Conservation (phyloP, 805 yeast genomes). For the Monosporozyma unispora region DNA sequence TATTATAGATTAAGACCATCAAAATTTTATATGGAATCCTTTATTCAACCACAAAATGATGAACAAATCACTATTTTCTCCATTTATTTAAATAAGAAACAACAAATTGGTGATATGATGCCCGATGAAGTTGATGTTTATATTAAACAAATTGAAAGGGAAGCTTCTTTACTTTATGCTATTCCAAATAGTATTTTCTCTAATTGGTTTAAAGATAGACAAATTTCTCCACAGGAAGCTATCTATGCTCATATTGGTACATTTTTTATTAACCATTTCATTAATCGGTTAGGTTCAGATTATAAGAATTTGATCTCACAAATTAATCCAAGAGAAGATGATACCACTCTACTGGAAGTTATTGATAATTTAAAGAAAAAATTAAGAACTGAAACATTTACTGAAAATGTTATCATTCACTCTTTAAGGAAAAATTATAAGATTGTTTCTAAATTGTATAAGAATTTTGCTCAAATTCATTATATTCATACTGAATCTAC, state of each 20-base stretch:
- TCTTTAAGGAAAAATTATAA: constrained; percentile 62
- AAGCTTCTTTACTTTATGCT: constrained; percentile 85
- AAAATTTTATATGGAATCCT: constrained; percentile 90
- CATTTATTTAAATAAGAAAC: constrained; percentile 63
- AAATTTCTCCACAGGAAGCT: constrained; percentile 86
- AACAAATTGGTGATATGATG: constrained; percentile 31
- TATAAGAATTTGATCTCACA: constrained; percentile 59
- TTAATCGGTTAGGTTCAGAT: constrained; percentile 89
- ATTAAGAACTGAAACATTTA: constrained; percentile 85
- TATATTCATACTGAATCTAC: constrained; percentile 47
- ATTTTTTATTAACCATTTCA: constrained; percentile 86
- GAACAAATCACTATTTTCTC: constrained; percentile 84
- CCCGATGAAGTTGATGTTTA: constrained; percentile 46
- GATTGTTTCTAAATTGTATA: constrained; percentile 72
- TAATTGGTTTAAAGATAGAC: constrained; percentile 59
- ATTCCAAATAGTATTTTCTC: constrained; percentile 82
- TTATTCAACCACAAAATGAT: constrained; percentile 34
- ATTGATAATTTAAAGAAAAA: constrained; percentile 76
- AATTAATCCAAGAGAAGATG: constrained; percentile 51
- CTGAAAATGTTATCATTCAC: constrained; percentile 73
- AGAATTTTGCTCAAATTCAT: constrained; percentile 86
- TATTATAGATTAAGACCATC: constrained; percentile 80
- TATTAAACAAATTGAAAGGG: constrained; percentile 83
- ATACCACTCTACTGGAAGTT: constrained; percentile 60
- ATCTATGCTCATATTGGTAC: constrained; percentile 91